Evolutionary conservation across 2,329 filamentous ascomycete species (phyloP).

Genomic region (Bretziella fagacearum): DNA sequence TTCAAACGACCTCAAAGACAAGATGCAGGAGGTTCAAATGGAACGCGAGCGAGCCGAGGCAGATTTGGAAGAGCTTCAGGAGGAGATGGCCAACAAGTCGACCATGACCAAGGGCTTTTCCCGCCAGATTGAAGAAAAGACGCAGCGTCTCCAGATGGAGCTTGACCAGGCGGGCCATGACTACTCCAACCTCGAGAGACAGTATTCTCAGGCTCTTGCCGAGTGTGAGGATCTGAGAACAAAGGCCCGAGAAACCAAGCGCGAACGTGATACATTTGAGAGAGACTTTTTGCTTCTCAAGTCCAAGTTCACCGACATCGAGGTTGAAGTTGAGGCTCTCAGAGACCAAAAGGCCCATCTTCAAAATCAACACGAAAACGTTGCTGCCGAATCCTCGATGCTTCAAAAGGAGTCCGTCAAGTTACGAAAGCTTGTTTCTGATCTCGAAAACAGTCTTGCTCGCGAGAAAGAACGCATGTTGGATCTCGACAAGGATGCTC

Average conservation of each 20-base stretch:
- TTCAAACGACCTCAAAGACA: constrained; percentile 36
- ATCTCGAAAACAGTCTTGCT: constrained; percentile 32
- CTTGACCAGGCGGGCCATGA: constrained; percentile 36
- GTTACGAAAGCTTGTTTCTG: constrained; percentile 29
- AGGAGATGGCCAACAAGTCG: constrained; percentile 66
- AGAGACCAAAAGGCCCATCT: constrained; percentile 52
- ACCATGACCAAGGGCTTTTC: constrained; percentile 57
- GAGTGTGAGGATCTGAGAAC: constrained; percentile 30
- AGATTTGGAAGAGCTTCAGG: constrained; percentile 49
- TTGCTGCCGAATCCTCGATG: constrained; percentile 48
- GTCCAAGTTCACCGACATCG: constrained; percentile 29
- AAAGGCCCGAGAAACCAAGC: constrained; percentile 28
- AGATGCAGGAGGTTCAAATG: constrained; percentile 33
- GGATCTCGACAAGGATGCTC: constrained; percentile 43
- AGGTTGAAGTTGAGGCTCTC: constrained; percentile 40
- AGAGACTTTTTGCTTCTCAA: constrained; percentile 22
- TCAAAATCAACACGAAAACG: constrained; percentile 49
- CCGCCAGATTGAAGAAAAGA: constrained; percentile 57
- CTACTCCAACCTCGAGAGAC: constrained; percentile 34
- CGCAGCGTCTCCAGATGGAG: constrained; percentile 48
- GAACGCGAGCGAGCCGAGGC: constrained; percentile 41
- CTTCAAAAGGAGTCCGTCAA: constrained; percentile 46
- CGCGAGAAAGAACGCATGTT: constrained; percentile 40
- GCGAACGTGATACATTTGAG: constrained; percentile 27
- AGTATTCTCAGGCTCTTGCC: constrained; percentile 29